phyloP scores from a whole-genome alignment of 805 yeast genomes.

The Candida palmyrensis region DNA sequence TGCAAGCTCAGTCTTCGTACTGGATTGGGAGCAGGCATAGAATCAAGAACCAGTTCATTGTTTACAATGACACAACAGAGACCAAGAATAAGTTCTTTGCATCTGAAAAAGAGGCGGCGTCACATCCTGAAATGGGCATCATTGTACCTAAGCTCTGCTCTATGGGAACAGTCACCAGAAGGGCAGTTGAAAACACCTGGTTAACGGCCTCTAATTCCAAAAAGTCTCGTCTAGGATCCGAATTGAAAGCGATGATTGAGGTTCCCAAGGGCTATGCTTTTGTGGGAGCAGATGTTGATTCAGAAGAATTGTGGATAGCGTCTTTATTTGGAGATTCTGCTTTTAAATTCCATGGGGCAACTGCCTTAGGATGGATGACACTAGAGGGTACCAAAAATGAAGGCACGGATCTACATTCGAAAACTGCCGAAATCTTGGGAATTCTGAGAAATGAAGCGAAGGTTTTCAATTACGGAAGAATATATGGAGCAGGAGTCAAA shows the following conservation, averaged over 20 bases:
- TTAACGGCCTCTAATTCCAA: conserved; percentile 95
- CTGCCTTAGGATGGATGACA: conserved; percentile 99
- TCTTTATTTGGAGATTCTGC: conserved; percentile 89
- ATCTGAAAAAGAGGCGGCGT: conserved; percentile 16
- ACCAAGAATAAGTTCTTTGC: conserved; percentile 19
- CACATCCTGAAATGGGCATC: conserved; percentile 47
- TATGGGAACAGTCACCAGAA: conserved; percentile 95
- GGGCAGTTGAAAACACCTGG: conserved; percentile 98
- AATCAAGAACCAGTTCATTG: conserved; percentile 80
- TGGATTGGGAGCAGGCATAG: conserved; percentile 92
- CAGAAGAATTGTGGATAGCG: conserved; percentile 98
- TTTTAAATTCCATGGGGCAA: conserved; percentile 87
- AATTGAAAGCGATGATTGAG: conserved; percentile 74
- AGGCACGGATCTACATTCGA: conserved; percentile 93
- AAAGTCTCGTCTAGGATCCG: conserved; percentile 81
- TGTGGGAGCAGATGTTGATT: conserved; percentile 98
- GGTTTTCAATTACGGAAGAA: conserved; percentile 92
- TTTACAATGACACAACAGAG: conserved; percentile 38
- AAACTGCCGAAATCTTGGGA: conserved; percentile 85
- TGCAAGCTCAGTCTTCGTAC: conserved; percentile 78
- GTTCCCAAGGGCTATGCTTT: conserved; percentile 89
- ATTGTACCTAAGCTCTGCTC: conserved; percentile 81
- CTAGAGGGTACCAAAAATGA: conserved; percentile 89
- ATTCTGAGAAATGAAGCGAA: conserved; percentile 91
- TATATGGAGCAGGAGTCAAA: conserved; percentile 94